Evolutionary conservation across 345 rosid species (phyloP).

Genomic region (Linum usitatissimum): DNA sequence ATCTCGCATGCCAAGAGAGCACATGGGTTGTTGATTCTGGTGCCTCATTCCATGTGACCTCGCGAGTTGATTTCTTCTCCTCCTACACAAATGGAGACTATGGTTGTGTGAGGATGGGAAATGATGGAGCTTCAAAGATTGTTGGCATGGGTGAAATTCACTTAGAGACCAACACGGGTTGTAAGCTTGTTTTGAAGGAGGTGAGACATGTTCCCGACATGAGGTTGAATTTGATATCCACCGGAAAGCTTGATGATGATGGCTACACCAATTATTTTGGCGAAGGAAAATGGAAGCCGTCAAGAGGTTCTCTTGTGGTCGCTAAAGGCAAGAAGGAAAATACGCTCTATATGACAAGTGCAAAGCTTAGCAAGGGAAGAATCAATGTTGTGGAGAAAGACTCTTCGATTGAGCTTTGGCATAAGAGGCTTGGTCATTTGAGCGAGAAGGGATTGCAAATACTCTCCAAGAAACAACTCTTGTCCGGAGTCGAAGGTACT

Average conservation of each 20-base stretch:
- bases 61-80: neutral
- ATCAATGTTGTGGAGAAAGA: neutral
- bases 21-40: neutral
- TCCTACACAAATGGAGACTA: conserved; percentile 2
- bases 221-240: neutral
- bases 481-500: too few relatives aligned
- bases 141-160: neutral
- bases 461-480: too few relatives aligned
- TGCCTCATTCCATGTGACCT: conserved; percentile 5
- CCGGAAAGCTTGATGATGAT: neutral
- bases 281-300: neutral
- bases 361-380: neutral
- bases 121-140: neutral
- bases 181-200: neutral
- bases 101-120: conserved; percentile 2
- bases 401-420: neutral
- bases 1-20: conserved; percentile 1
- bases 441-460: too few relatives aligned
- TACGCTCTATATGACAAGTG: neutral
- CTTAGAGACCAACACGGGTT: neutral
- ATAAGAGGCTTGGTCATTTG: too few relatives aligned
- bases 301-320: conserved; percentile 1
- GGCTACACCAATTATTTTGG: neutral
- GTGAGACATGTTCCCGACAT: neutral
- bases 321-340: neutral